Percentiles rank a stretch among this genome's conserved stretches.
Evolutionary conservation across 2,329 filamentous ascomycete genomes (phyloP).

Genomic region (Pyricularia sp.): DNA sequence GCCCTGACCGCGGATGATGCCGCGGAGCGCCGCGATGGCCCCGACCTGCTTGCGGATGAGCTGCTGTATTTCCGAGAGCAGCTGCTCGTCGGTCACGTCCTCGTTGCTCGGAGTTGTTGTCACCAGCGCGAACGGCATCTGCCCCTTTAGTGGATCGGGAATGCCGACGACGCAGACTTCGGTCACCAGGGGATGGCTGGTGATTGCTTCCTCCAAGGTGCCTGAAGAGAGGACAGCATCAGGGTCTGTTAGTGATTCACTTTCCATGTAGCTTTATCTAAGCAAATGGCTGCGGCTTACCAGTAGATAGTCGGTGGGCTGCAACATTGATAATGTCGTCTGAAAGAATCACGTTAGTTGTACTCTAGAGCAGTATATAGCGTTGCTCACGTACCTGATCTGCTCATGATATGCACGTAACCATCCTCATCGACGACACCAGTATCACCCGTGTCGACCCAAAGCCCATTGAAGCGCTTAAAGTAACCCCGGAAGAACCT

Average conservation of each 20-base stretch:
- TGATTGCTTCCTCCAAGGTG: slow-evolving; percentile 81
- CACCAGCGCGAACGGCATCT: slow-evolving; percentile 84
- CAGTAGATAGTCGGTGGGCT: slow-evolving; percentile 79
- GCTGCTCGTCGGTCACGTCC: slow-evolving; percentile 32
- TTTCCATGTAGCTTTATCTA: neutral
- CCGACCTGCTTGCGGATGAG: slow-evolving; percentile 72
- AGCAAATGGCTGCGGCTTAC: slow-evolving; percentile 27
- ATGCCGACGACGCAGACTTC: slow-evolving; percentile 81
- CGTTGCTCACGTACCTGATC: slow-evolving; percentile 22
- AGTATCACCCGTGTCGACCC: slow-evolving; percentile 85
- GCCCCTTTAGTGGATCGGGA: slow-evolving; percentile 76
- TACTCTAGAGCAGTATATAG: slow-evolving; percentile 40
- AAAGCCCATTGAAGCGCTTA: slow-evolving; percentile 65
- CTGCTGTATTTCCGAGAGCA: slow-evolving; percentile 52
- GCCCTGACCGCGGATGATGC: slow-evolving; percentile 69
- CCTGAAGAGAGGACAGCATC: slow-evolving; percentile 30
- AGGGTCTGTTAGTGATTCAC: neutral
- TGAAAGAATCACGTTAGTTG: slow-evolving; percentile 1
- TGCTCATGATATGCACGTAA: slow-evolving; percentile 51
- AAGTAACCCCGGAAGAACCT: slow-evolving; percentile 79
- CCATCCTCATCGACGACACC: slow-evolving; percentile 70
- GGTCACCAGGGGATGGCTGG: slow-evolving; percentile 62
- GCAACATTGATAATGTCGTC: slow-evolving; percentile 97
- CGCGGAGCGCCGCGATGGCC: slow-evolving; percentile 72
- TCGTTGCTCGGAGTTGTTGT: slow-evolving; percentile 35